These are phyloP conservation scores for Phylloporus arenicola DNA, from an alignment of 768 basidiomycete genomes.

Conservation along the genomic window DNA sequence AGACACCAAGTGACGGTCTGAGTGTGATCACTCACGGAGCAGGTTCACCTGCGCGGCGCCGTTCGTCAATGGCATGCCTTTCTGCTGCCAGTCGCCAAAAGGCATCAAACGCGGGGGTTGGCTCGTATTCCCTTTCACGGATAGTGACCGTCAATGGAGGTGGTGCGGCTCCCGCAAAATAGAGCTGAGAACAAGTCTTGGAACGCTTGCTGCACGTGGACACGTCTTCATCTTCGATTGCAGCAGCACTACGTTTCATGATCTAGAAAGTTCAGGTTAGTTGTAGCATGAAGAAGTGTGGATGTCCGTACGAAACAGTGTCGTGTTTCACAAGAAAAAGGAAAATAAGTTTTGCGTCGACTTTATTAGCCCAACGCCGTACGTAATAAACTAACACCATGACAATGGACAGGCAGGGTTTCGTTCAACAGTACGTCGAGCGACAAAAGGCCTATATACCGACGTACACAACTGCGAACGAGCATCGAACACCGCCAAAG, in stretches of 20 bases:
- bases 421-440: constrained; percentile 44
- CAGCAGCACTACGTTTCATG: constrained; percentile 20
- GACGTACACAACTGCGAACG: constrained; percentile 34
- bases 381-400: constrained; percentile 1
- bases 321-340: constrained; percentile 4
- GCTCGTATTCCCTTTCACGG: constrained; percentile 34
- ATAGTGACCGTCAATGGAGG: constrained; percentile 32
- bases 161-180: constrained; percentile 6
- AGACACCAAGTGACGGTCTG: constrained; percentile 6
- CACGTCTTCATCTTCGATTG: constrained; percentile 6
- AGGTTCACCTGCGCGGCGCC: constrained; percentile 43
- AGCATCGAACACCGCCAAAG: constrained; percentile 11
- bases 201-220: constrained; percentile 22
- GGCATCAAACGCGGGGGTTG: constrained; percentile 54
- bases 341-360: background rate
- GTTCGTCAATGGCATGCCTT: constrained; percentile 52
- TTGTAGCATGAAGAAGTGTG: background rate
- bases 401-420: constrained; percentile 32
- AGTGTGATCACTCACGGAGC: constrained; percentile 43
- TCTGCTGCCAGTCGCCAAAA: constrained; percentile 58
- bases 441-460: constrained; percentile 44
- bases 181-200: constrained; percentile 16
- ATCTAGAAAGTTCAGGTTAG: background rate
- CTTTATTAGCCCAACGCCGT: background rate
- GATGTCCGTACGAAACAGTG: background rate